Evolutionary conservation across 108 stramenopile genomes (phyloP).

Genomic region (Ochromonas danica): DNA sequence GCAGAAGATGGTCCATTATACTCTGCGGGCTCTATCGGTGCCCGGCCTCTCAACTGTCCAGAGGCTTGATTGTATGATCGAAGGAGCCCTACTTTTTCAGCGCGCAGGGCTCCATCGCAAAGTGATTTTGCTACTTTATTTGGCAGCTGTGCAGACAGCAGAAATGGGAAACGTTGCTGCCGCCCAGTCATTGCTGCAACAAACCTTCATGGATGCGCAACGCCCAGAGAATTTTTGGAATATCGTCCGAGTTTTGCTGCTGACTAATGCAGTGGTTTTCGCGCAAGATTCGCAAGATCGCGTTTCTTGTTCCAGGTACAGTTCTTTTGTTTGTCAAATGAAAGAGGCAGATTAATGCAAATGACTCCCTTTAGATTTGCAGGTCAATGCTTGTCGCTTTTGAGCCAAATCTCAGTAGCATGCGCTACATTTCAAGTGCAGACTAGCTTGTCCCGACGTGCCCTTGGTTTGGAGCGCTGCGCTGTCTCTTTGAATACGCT

Average conservation of each 20-base stretch:
- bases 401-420: slow-evolving; percentile 15
- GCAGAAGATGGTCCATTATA: slow-evolving; percentile 7
- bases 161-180: not conserved
- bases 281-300: slow-evolving; percentile 13
- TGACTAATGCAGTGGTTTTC: slow-evolving; percentile 15
- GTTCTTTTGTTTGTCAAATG: slow-evolving; percentile 17
- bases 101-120: slow-evolving; percentile 5
- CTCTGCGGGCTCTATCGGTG: not conserved
- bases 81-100: not conserved
- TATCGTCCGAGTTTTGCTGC: slow-evolving; percentile 14
- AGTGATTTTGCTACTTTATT: not conserved
- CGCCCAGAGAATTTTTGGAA: slow-evolving; percentile 15
- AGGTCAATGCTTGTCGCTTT: slow-evolving; percentile 15
- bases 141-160: slow-evolving; percentile 21
- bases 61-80: not conserved
- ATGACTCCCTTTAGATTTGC: slow-evolving; percentile 15
- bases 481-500: slow-evolving; percentile 15
- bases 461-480: slow-evolving; percentile 12
- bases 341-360: slow-evolving; percentile 16
- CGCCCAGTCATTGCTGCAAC: slow-evolving; percentile 1
- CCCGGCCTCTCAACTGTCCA: slow-evolving; percentile 3
- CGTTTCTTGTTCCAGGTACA: slow-evolving; percentile 15
- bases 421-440: slow-evolving; percentile 15
- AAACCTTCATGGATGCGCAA: slow-evolving; percentile 11
- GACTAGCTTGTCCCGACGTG: slow-evolving; percentile 13